Base-by-base conservation (phyloP, 495 filamentous ascomycete species). In the Penicillium paradoxum region DNA sequence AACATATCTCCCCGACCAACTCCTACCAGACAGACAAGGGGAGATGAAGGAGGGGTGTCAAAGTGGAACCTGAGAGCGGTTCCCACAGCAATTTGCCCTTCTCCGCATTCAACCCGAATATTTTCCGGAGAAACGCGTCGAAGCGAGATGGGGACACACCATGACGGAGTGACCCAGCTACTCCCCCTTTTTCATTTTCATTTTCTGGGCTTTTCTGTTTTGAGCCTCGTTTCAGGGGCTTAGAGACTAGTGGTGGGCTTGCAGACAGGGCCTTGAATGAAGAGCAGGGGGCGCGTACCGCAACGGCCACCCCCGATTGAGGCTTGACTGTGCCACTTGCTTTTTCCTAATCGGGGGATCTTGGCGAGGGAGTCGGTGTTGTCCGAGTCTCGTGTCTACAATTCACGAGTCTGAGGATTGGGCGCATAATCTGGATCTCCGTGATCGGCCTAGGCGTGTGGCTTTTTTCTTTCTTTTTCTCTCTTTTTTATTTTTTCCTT, bases 141-240 rank as follows among this genome's bases (percentile, higher is more conserved):
- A 41, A 41, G 21, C 38, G 38, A 41, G 38, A 41, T 19, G 38
- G 38, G 38, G 38, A 19, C 18, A 27, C 8, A 27, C 25, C 8
- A 27, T n/a, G n/a, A n/a, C 17, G 17, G 22, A 41, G 21, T 18
- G 17, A 22, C 2, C 8, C 4, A 21, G 21, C 38, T 42, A 25
- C 15, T 21, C 24, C 40, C 40, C 21, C 19, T 27, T 27, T 27
- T 5, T 8, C 29, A 6, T 32, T 32, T 32, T 11, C 29, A 32
- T 32, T 6, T 32, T 32, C 2, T 32, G 4, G 7, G 24, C 7
- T 24, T 21, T 33, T 14, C 17, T 34, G 14, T 19, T 47, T 47
- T 37, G 8, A 47, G 45, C 45, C 45, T 47, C 32, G 45, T 47
- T 47, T 47, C 45, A 47, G 45, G 45, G 30, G 45, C 15, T 33